Percentiles rank a stretch among this genome's conserved stretches.
phyloP scores from a whole-genome alignment of 1,284 basidiomycete genomes.

The Tilletia caries region DNA sequence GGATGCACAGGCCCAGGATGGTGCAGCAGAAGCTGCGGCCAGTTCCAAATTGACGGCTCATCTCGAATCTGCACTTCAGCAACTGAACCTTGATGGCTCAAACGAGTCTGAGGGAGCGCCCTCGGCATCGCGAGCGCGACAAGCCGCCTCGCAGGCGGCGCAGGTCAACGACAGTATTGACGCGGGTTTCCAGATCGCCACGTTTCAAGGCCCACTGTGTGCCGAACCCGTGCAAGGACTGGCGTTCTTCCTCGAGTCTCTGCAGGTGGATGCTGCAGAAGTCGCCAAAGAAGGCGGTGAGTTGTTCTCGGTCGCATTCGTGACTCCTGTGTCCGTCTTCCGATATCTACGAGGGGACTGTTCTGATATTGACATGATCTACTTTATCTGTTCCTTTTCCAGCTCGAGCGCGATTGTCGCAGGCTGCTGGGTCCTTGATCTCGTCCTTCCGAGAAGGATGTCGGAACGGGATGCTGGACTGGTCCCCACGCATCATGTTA shows the following conservation, averaged over 20 bases:
- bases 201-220: constrained; percentile 88
- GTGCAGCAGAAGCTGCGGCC: not conserved
- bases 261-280: constrained; percentile 63
- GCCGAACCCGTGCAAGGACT: constrained; percentile 91
- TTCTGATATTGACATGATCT: constrained; percentile 19
- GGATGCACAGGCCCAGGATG: not conserved
- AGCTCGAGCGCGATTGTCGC: constrained; percentile 67
- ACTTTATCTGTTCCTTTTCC: constrained; percentile 18
- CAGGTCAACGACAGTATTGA: constrained; percentile 63
- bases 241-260: constrained; percentile 79
- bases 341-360: not conserved
- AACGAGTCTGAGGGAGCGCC: not conserved
- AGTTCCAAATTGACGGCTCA: not conserved
- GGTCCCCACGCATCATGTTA: constrained; percentile 93
- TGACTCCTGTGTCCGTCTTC: not conserved
- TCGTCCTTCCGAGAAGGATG: constrained; percentile 85
- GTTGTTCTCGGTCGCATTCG: constrained; percentile 9
- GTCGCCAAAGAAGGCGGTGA: constrained; percentile 62
- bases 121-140: not conserved
- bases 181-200: constrained; percentile 90
- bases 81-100: not conserved
- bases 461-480: constrained; percentile 82
- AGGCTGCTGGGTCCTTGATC: constrained; percentile 82
- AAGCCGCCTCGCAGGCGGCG: not conserved
- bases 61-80: constrained; percentile 5